Base-by-base conservation (phyloP, 192 early-diverging fungal species). In the Dispira parvispora region DNA sequence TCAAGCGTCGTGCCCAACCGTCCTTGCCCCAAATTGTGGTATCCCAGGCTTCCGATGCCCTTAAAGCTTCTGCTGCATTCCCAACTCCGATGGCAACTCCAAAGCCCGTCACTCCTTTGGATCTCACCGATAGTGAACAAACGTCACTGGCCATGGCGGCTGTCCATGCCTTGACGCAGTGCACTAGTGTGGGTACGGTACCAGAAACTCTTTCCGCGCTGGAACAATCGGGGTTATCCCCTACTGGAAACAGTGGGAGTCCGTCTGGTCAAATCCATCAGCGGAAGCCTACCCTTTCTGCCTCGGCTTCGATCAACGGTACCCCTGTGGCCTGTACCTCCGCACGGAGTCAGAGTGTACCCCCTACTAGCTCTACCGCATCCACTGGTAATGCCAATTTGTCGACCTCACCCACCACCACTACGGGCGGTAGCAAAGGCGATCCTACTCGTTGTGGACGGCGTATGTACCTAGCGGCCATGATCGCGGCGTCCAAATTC, bases 401-500 rank as follows among this genome's bases (percentile, higher is more conserved):
- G 8, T 25, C 28, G 61, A 26, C 46, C 68, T 68, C 44, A 64
- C 61, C 47, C 50, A 56, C 53, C 50, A 56, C 53, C 56, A 61
- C 26, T 55, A 25, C 5, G 42, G 23, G 43, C 68, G 66, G 45
- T 10, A 10, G 3, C 56, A 58, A 58, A 25, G 25, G n/a, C 20
- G 56, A 58, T 9, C 56, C 56, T 58, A 58, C 84, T 27, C 73
- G 75, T 63, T 87, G 84, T 58, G 85, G 82, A 11, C 83, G 88
- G 55, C 82, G 88, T 66, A 82, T 93, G 79, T 92, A 91, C 74
- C 71, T 91, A 27, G 82, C 86, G 26, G 78, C 90, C 0, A 72
- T 95, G 21, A 85, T 95, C 60, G 71, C 88, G 21, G 87, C 92
- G 11, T 88, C 88, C 55, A 95, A 95, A 71, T 91, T 84, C 65